These are phyloP conservation scores for Scheffersomyces stipitis DNA, from an alignment of 805 yeast genomes.

Conservation along the genomic window DNA sequence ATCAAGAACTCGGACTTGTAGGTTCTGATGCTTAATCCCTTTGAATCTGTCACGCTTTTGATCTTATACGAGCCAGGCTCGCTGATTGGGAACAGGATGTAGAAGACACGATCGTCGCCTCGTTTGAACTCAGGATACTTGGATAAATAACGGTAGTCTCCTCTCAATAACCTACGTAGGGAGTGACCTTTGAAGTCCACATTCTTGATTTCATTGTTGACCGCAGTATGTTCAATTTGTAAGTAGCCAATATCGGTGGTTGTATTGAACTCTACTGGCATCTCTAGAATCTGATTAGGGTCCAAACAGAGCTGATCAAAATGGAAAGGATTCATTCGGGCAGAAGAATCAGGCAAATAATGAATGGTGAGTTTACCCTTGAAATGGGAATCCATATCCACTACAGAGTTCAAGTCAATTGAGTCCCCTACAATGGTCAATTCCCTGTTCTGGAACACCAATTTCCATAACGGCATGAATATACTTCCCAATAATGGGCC, in stretches of 20 bases:
- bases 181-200: slow-evolving; percentile 60
- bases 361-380: slow-evolving; percentile 85
- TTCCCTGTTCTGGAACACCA: slow-evolving; percentile 42
- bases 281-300: slow-evolving; percentile 25
- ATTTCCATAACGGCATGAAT: slow-evolving; percentile 44
- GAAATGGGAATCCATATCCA: slow-evolving; percentile 62
- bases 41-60: slow-evolving; percentile 61
- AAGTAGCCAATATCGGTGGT: slow-evolving; percentile 68
- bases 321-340: slow-evolving; percentile 73
- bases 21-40: slow-evolving; percentile 59
- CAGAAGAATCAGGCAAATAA: slow-evolving; percentile 88
- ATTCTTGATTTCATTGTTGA: slow-evolving; percentile 46
- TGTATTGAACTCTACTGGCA: slow-evolving; percentile 82
- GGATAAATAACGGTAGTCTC: slow-evolving; percentile 32
- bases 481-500: slow-evolving; percentile 43
- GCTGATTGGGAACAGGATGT: slow-evolving; percentile 62
- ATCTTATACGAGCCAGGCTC: slow-evolving; percentile 80
- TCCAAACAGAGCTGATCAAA: slow-evolving; percentile 62
- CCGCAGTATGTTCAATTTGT: slow-evolving; percentile 61
- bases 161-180: slow-evolving; percentile 39
- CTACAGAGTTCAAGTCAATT: slow-evolving; percentile 32
- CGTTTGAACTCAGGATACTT: slow-evolving; percentile 19
- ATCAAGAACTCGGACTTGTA: slow-evolving; percentile 62
- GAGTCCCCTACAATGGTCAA: slow-evolving; percentile 54
- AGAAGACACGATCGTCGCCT: slow-evolving; percentile 46